phyloP scores from a whole-genome alignment of 768 basidiomycete species.

The Lyophyllum atratum region DNA sequence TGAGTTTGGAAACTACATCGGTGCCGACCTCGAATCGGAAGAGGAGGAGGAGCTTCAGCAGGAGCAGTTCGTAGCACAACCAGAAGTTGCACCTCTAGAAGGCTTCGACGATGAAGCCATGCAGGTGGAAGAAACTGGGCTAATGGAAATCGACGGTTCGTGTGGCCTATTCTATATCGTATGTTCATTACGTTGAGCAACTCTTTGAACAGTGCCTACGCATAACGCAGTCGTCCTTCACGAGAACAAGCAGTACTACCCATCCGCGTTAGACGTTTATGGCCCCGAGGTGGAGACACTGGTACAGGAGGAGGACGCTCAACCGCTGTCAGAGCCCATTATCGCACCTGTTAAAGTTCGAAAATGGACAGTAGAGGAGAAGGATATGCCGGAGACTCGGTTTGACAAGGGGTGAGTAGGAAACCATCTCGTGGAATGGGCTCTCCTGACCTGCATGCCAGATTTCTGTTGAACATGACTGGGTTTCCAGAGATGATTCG shows the following conservation, averaged over 20 bases:
- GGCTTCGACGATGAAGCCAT: conserved; percentile 78
- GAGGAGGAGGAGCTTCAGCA: conserved; percentile 66
- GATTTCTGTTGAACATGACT: conserved; percentile 91
- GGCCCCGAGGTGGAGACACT: conserved; percentile 93
- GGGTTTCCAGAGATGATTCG: conserved; percentile 92
- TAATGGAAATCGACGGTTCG: conserved; percentile 86
- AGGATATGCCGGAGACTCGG: conserved; percentile 94
- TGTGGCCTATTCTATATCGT: conserved; percentile 1
- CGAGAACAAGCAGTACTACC: conserved; percentile 98
- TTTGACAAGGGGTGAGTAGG: conserved; percentile 88
- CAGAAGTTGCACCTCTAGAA: conserved; percentile 62
- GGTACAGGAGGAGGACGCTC: conserved; percentile 98
- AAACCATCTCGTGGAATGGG: conserved; percentile 9
- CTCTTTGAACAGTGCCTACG: conserved; percentile 54
- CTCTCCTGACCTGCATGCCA: conserved; percentile 31
- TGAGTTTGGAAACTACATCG: conserved; percentile 98
- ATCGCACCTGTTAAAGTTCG: conserved; percentile 93
- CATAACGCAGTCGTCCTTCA: conserved; percentile 88
- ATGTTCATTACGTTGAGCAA: conserved; percentile 19
- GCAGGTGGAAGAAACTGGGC: conserved; percentile 57
- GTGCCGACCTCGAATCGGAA: conserved; percentile 91
- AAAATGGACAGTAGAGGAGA: conserved; percentile 94
- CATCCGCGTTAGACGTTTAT: conserved; percentile 89
- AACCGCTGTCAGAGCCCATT: conserved; percentile 93
- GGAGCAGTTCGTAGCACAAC: conserved; percentile 43